These are phyloP conservation scores for Colletotrichum brevisporum DNA, from an alignment of 2,329 filamentous ascomycete species.

Conservation along the genomic window DNA sequence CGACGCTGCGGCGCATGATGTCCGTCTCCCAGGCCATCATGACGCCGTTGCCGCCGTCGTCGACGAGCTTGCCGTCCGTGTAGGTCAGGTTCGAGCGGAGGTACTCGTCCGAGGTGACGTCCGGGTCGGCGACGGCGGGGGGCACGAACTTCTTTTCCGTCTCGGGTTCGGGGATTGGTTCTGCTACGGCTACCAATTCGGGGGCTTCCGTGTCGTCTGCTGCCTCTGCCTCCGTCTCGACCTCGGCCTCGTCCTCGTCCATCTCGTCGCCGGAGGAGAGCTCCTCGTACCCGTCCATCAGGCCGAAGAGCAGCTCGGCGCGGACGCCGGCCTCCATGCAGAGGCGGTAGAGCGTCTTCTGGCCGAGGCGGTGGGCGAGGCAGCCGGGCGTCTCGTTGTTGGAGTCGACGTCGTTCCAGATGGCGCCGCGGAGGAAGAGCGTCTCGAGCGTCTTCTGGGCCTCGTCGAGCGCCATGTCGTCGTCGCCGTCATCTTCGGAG, in stretches of 20 bases:
- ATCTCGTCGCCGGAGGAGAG: constrained; percentile 71
- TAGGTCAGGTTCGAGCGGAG: constrained; percentile 77
- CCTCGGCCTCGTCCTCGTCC: constrained; percentile 56
- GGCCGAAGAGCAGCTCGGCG: constrained; percentile 87
- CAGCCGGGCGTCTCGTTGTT: constrained; percentile 94
- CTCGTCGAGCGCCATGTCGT: constrained; percentile 65
- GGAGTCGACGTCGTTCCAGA: constrained; percentile 95
- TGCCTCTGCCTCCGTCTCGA: constrained; percentile 55
- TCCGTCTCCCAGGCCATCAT: constrained; percentile 96
- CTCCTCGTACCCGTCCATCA: constrained; percentile 85
- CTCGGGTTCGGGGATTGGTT: constrained; percentile 22
- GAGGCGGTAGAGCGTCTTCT: constrained; percentile 80
- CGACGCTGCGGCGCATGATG: constrained; percentile 86
- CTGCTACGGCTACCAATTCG: constrained; percentile 43
- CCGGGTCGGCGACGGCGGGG: constrained; percentile 55
- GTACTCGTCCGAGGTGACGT: constrained; percentile 76
- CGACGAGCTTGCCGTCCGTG: constrained; percentile 76
- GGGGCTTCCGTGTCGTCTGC: constrained; percentile 55
- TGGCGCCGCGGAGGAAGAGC: constrained; percentile 88
- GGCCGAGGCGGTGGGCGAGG: constrained; percentile 79
- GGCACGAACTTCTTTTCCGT: constrained; percentile 51
- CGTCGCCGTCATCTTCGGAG: constrained; percentile 49
- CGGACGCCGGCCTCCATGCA: constrained; percentile 92
- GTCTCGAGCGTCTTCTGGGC: constrained; percentile 79
- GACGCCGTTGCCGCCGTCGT: constrained; percentile 83